Percentiles rank a stretch among this genome's conserved stretches.
These are phyloP conservation scores for Cryptosporidium muris DNA, from an alignment of 169 alveolate genomes.

Conservation along the genomic window DNA sequence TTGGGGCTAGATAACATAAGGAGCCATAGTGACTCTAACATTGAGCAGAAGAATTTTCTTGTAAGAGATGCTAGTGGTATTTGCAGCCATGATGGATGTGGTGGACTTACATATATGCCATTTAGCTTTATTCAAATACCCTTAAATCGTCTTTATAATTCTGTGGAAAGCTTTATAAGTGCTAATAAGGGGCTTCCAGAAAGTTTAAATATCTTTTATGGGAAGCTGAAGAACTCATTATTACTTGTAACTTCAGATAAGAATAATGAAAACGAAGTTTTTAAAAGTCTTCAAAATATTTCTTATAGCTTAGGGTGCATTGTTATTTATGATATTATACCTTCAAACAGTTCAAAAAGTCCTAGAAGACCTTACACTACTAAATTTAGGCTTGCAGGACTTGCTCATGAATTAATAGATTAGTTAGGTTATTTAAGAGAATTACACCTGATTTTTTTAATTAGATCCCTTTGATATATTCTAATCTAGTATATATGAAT, in stretches of 20 bases:
- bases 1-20: not conserved
- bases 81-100: slow-evolving; percentile 62
- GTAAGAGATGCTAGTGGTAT: not conserved
- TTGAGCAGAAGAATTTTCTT: not conserved
- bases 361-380: slow-evolving; percentile 47
- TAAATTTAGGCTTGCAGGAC: slow-evolving; percentile 22
- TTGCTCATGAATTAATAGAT: not conserved
- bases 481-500: too few species aligned
- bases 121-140: slow-evolving; percentile 74
- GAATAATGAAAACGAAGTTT: slow-evolving; percentile 21
- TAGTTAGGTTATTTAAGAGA: too few species aligned
- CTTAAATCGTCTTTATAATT: slow-evolving; percentile 61
- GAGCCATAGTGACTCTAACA: not conserved
- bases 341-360: not conserved
- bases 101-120: slow-evolving; percentile 71
- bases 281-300: slow-evolving; percentile 5
- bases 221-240: slow-evolving; percentile 45
- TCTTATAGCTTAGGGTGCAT: slow-evolving; percentile 40
- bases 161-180: slow-evolving; percentile 46
- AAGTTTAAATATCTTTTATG: slow-evolving; percentile 35
- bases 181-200: slow-evolving; percentile 31
- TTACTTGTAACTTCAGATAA: slow-evolving; percentile 17
- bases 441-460: too few species aligned
- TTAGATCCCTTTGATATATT: too few species aligned
- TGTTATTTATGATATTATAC: slow-evolving; percentile 23